phyloP scores from a whole-genome alignment of 352 stramenopile genomes.

The Phytophthora fragariae region DNA sequence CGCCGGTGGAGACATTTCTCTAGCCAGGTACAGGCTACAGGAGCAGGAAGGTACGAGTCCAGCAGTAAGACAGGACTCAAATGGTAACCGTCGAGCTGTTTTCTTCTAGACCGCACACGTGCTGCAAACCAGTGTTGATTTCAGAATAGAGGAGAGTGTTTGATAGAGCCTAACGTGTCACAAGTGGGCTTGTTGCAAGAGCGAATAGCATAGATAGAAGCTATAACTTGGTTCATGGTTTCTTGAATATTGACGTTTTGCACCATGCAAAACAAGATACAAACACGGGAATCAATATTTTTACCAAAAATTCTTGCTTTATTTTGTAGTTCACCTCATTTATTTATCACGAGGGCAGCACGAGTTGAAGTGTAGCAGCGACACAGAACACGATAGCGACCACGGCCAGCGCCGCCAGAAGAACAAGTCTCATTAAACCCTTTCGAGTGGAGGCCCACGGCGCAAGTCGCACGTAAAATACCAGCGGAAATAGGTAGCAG shows the following conservation, averaged over 20 bases:
- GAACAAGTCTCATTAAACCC: conserved; percentile 36
- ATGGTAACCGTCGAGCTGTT: conserved; percentile 32
- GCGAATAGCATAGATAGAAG: background rate
- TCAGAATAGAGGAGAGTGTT: conserved; percentile 15
- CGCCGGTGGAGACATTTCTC: conserved; percentile 49
- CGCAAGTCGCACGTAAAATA: conserved; percentile 63
- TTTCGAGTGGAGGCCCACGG: conserved; percentile 48
- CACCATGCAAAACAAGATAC: too few relatives aligned
- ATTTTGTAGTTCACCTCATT: background rate
- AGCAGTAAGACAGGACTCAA: conserved; percentile 30
- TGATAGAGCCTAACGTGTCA: background rate
- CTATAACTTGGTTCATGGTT: background rate
- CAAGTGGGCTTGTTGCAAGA: background rate
- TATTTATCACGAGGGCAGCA: conserved; percentile 4
- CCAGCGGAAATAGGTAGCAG: conserved; percentile 73
- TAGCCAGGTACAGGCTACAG: conserved; percentile 32
- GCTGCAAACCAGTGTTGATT: conserved; percentile 13
- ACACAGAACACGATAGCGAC: conserved; percentile 65
- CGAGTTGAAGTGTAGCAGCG: conserved; percentile 61
- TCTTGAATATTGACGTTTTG: too few relatives aligned
- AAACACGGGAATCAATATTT: too few relatives aligned
- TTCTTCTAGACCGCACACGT: conserved; percentile 34
- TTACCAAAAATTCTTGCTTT: too few relatives aligned
- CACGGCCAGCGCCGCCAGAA: conserved; percentile 39
- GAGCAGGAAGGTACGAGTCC: conserved; percentile 28